Evolutionary conservation across 1,139 yeast species (phyloP), one percentile per base, ranked within the genome.

Genomic region (Nakaseomyces sp.): DNA sequence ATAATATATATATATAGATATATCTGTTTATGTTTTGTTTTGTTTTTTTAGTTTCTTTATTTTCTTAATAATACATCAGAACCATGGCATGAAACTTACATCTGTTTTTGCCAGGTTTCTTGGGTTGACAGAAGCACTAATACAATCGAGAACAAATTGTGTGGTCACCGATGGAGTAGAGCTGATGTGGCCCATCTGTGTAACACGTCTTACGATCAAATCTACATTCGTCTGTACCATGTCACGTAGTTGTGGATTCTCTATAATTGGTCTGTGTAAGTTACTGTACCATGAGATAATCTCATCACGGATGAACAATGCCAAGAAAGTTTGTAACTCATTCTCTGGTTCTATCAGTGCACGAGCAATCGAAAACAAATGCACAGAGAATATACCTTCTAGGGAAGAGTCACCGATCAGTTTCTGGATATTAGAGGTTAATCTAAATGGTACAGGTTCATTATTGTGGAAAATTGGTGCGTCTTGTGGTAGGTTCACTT

Each of bases 121-220:
- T 28, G 98, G 97, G 60, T 89, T 91, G 12, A 91, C 98, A 4
- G 99, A 97, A 58, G 86, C 93, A 3, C 95, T 83, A 44, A 93
- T 87, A 60, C 91, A 74, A 55, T 91, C 97, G 54, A 91, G 74
- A 29, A 89, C 87, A 50, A 86, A 83, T 61, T 91, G 98, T 41
- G 96, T 87, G n/a, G 95, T 87, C 13, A 93, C 93, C 9, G 76
- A 66, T 20, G 83, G 79, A 18, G 84, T 79, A 26, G 81, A 78
- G 19, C 89, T 82, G 39, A 81, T 73, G 58, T 84, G 95, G 3
- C 94, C 89, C 68, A 93, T 70, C 42, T 81, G 80, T 40, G 76
- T 67, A 1, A 78, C 77, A 43, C 76, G 72, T 65, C 87, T 84
- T 46, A 82, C 79, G 40, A 93, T 83, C 43, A 84, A 70, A 36